phyloP scores from a whole-genome alignment of 305 asterid species.

The Fraxinus angustifolia region DNA sequence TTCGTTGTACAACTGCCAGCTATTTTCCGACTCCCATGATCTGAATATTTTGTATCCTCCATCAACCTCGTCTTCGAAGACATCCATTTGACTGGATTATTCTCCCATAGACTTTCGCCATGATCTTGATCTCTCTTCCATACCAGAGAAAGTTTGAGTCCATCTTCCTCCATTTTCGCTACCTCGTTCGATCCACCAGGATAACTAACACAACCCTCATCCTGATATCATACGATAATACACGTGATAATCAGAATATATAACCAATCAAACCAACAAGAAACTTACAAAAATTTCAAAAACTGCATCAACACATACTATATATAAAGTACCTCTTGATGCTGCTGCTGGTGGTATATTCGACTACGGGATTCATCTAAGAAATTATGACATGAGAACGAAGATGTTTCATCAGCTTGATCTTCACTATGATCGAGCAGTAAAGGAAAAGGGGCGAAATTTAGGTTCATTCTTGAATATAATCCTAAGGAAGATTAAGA shows the following conservation, averaged over 20 bases:
- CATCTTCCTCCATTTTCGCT: constrained; percentile 32
- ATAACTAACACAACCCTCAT: constrained; percentile 28
- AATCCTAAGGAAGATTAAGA: background rate
- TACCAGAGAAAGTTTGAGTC: constrained; percentile 52
- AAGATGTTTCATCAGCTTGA: constrained; percentile 30
- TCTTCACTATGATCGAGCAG: constrained; percentile 31
- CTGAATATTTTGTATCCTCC: constrained; percentile 49
- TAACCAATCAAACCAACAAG: background rate
- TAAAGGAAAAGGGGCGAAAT: constrained; percentile 41
- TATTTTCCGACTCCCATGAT: background rate
- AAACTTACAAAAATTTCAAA: background rate
- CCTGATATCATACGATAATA: constrained; percentile 21
- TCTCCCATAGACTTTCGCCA: constrained; percentile 2
- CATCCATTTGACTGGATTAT: constrained; percentile 44
- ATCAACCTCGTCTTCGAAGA: constrained; percentile 63
- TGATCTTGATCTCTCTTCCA: constrained; percentile 34
- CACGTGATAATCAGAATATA: background rate
- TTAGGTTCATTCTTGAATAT: constrained; percentile 39
- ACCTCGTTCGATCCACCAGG: constrained; percentile 39
- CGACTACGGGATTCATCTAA: constrained; percentile 32
- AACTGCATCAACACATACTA: background rate
- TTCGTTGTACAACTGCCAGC: background rate
- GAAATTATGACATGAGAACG: constrained; percentile 46
- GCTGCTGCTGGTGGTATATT: constrained; percentile 34
- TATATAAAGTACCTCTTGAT: constrained; percentile 20